A percentile compares a stretch with the other conserved stretches of the same genome.
Evolutionary conservation across 2,329 filamentous ascomycete genomes (phyloP).

Genomic region (Aspergillus transmontanensis): DNA sequence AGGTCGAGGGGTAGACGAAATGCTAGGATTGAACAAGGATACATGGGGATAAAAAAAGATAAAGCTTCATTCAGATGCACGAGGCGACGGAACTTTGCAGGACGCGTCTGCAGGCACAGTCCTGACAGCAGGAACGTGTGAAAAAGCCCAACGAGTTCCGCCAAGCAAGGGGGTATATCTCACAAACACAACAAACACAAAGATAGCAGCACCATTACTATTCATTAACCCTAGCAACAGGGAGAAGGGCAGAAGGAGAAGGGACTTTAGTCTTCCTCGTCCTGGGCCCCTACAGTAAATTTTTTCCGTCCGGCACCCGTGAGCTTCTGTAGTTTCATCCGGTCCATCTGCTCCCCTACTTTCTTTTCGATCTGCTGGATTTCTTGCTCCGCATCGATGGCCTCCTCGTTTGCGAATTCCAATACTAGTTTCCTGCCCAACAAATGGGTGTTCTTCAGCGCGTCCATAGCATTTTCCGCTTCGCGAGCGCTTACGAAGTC

Average conservation of each 20-base stretch:
- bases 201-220: slow-evolving; percentile 23
- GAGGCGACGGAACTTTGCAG: slow-evolving; percentile 29
- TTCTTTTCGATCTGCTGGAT: slow-evolving; percentile 97
- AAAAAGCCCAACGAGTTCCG: slow-evolving; percentile 14
- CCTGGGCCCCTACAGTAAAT: slow-evolving; percentile 76
- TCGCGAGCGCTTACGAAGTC: slow-evolving; percentile 92
- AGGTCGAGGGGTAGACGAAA: slow-evolving; percentile 19
- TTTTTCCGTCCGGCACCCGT: slow-evolving; percentile 80
- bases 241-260: slow-evolving; percentile 32
- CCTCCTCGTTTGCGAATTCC: slow-evolving; percentile 86
- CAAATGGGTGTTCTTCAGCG: slow-evolving; percentile 89
- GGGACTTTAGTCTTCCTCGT: slow-evolving; percentile 59
- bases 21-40: slow-evolving; percentile 20
- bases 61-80: slow-evolving; percentile 27
- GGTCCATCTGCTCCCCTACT: slow-evolving; percentile 85
- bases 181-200: slow-evolving; percentile 23
- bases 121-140: slow-evolving; percentile 41
- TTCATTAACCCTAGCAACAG: slow-evolving; percentile 31
- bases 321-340: slow-evolving; percentile 85
- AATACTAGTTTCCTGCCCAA: slow-evolving; percentile 86
- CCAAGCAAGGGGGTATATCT: slow-evolving; percentile 37
- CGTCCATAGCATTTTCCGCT: slow-evolving; percentile 86
- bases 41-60: slow-evolving; percentile 25
- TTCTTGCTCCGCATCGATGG: slow-evolving; percentile 90
- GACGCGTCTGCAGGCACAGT: slow-evolving; percentile 32